Percentiles rank a stretch among this genome's conserved stretches.
Evolutionary conservation across 352 stramenopile species (phyloP).

Genomic region (Blastocystis sp.): DNA sequence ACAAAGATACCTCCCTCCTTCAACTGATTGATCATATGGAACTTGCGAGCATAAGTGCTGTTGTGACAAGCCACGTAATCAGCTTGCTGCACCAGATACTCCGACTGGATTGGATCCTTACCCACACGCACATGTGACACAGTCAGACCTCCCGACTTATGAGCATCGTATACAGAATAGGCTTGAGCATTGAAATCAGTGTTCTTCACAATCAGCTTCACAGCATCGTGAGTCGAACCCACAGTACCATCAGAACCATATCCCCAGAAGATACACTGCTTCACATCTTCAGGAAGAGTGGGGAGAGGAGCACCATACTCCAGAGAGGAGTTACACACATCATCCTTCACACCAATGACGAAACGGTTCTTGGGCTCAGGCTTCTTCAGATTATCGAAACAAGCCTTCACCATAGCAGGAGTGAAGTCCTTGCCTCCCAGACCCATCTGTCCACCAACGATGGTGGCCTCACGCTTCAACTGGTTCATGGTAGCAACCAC

Average conservation of each 20-base stretch:
- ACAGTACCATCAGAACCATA: slow-evolving; percentile 78
- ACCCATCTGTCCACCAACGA: slow-evolving; percentile 76
- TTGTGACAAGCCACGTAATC: slow-evolving; percentile 76
- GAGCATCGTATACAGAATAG: slow-evolving; percentile 76
- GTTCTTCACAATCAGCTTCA: slow-evolving; percentile 74
- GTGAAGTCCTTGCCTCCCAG: slow-evolving; percentile 76
- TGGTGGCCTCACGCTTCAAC: slow-evolving; percentile 71
- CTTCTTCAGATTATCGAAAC: slow-evolving; percentile 74
- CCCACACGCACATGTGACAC: slow-evolving; percentile 71
- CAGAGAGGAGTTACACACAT: slow-evolving; percentile 74
- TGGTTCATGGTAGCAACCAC: slow-evolving; percentile 76
- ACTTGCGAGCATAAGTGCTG: slow-evolving; percentile 75
- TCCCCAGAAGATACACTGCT: slow-evolving; percentile 84
- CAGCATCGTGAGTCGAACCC: slow-evolving; percentile 73
- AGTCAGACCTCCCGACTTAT: slow-evolving; percentile 75
- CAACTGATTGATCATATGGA: slow-evolving; percentile 74
- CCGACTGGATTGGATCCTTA: slow-evolving; percentile 48
- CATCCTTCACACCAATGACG: slow-evolving; percentile 80
- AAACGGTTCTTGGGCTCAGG: slow-evolving; percentile 74
- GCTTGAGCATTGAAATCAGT: slow-evolving; percentile 74
- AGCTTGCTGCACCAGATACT: slow-evolving; percentile 70
- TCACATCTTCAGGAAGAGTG: slow-evolving; percentile 74
- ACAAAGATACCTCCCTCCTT: slow-evolving; percentile 72
- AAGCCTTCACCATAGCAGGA: slow-evolving; percentile 75
- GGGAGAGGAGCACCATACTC: slow-evolving; percentile 72